Base-by-base conservation (phyloP, 140 eudicot genomes). In the Bidens hawaiensis region DNA sequence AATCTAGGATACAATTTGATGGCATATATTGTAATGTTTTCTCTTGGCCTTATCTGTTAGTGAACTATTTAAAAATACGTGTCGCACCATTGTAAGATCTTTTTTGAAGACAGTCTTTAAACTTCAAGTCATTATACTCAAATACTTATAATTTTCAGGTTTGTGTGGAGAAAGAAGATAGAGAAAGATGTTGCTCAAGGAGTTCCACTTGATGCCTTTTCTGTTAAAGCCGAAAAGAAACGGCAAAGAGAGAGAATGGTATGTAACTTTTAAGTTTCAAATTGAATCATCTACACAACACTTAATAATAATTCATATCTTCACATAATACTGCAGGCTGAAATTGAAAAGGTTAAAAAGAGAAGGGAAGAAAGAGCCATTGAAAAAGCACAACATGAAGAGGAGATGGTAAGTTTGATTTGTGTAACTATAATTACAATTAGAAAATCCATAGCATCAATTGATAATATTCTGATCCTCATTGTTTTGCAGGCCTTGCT, bases 351-450 rank as follows among this genome's bases (percentile, higher is more conserved):
- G 61, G 98, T 91, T 27, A 91, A 91, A 72, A 91, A 88, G 80
- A 80, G 96, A 79, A 78, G 98, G 64, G 98, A 91, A 63, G 93
- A 91, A 75, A 80, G 96, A 72, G 98, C 98, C 0, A 54, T 87
- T 65, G 98, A 88, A 68, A 91, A 91, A 68, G 98, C 95, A 38
- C 96, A 85, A 21, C 95, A 76, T 36, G 98, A 91, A 76, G 98
- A 91, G 71, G 98, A 91, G 76, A 84, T 90, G 97, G 94, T 90
- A 80, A 30, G 79, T 36, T 65, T 54, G 4, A 25, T 58, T 38
- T 61, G 22, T 47, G 47, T 11, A 52, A 43, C 42, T 48, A 22
- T 67, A 50, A 36, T 28, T 27, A 6, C 23, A 40, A 41, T 68
- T 60, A n/a, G n/a, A n/a, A n/a, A n/a, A n/a, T n/a, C n/a, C 16